These are phyloP conservation scores for Xylaria curta DNA, from an alignment of 495 filamentous ascomycete species.

Conservation along the genomic window DNA sequence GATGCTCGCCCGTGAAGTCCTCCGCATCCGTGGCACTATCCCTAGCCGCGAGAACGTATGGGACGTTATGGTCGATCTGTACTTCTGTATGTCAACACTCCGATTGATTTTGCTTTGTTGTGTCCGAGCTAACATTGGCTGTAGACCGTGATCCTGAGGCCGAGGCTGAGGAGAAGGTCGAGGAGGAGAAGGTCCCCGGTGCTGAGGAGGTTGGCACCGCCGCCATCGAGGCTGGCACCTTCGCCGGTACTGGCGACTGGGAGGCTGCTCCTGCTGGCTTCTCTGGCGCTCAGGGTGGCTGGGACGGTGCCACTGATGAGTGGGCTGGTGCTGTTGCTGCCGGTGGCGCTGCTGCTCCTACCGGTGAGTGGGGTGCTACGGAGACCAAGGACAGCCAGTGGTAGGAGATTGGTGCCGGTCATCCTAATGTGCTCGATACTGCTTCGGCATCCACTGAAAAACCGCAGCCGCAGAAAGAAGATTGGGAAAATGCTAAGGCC, in stretches of 20 bases:
- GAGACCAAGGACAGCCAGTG: constrained; percentile 65
- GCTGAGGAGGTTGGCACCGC: constrained; percentile 83
- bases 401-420: constrained; percentile 55
- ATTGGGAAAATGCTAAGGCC: background rate
- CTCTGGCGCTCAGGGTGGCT: constrained; percentile 71
- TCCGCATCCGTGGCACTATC: constrained; percentile 95
- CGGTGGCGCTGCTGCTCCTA: constrained; percentile 29
- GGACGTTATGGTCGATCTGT: constrained; percentile 99
- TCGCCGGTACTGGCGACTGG: constrained; percentile 71
- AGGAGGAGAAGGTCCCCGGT: constrained; percentile 71
- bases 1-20: constrained; percentile 99
- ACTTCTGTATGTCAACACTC: constrained; percentile 74
- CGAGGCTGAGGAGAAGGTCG: constrained; percentile 90
- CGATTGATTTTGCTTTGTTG: background rate
- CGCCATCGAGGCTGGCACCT: constrained; percentile 78
- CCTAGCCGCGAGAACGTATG: constrained; percentile 92
- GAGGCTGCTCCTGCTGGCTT: constrained; percentile 70
- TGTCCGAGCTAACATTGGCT: constrained; percentile 33
- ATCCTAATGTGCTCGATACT: background rate
- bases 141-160: constrained; percentile 95
- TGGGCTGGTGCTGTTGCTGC: constrained; percentile 51
- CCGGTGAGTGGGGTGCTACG: constrained; percentile 74
- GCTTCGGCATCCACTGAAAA: background rate
- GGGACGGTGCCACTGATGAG: constrained; percentile 66
- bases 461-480: background rate